Percentiles rank a stretch among this genome's conserved stretches.
These are phyloP conservation scores for Neoscytalidium dimidiatum DNA, from an alignment of 2,329 filamentous ascomycete species.

Conservation along the genomic window DNA sequence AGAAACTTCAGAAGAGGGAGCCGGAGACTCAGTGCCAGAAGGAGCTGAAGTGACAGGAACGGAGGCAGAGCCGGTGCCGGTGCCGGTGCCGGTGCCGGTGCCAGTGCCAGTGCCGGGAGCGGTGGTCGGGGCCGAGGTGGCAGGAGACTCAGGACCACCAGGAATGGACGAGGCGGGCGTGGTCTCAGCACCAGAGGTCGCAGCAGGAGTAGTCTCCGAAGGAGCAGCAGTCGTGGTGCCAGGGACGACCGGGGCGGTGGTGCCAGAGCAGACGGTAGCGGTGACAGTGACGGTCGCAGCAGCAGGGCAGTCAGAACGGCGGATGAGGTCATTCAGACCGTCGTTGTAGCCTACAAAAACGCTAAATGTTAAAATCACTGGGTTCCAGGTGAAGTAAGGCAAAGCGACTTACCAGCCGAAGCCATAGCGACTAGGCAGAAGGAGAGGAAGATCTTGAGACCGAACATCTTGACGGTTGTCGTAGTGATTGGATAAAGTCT, in stretches of 20 bases:
- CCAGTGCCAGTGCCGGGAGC: not conserved
- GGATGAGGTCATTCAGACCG: constrained; percentile 13
- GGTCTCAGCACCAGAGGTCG: not conserved
- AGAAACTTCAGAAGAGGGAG: constrained; percentile 3
- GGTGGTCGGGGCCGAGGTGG: not conserved
- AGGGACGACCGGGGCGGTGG: not conserved
- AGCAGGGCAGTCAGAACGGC: constrained; percentile 5
- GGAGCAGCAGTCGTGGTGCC: not conserved
- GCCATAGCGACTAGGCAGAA: constrained; percentile 7
- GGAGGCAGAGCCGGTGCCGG: not conserved
- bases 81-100: not conserved
- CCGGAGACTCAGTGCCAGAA: not conserved
- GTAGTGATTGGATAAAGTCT: constrained; percentile 9
- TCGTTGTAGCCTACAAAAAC: not conserved
- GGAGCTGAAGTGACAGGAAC: not conserved
- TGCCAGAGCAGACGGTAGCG: not conserved
- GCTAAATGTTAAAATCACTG: not conserved
- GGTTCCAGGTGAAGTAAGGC: not conserved
- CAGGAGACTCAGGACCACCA: not conserved
- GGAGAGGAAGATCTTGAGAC: constrained; percentile 1
- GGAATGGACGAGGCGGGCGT: not conserved
- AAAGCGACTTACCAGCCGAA: constrained; percentile 10
- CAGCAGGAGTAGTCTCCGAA: too few relatives aligned
- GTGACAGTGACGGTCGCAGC: constrained; percentile 9
- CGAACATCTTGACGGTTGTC: constrained; percentile 14